These are phyloP conservation scores for Cicer bijugum DNA, from an alignment of 306 rosid species.

Conservation along the genomic window DNA sequence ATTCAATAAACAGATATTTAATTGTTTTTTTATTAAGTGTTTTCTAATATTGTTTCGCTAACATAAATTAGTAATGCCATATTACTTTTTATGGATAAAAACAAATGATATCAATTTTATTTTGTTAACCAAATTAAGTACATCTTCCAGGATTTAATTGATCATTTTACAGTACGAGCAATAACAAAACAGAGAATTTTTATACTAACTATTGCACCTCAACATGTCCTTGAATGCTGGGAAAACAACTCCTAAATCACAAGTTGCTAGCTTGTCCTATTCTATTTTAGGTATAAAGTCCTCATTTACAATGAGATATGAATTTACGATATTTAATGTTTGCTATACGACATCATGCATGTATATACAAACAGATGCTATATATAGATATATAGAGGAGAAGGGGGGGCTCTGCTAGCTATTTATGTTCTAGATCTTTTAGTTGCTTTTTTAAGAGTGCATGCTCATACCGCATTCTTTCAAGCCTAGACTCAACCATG, in stretches of 20 bases:
- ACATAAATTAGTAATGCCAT: no score
- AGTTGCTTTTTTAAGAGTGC: slow-evolving; percentile 72
- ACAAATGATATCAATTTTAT: neutral
- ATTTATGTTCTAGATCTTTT: slow-evolving; percentile 57
- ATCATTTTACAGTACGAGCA: neutral
- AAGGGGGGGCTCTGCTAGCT: slow-evolving; percentile 8
- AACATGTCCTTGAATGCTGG: neutral
- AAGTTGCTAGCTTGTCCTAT: neutral
- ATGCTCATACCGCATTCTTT: slow-evolving; percentile 79
- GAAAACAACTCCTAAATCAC: neutral
- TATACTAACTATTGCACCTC: neutral
- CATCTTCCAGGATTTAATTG: neutral
- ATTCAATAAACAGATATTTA: no score
- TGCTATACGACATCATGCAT: slow-evolving; percentile 2
- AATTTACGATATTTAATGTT: slow-evolving; percentile 10
- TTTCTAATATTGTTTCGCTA: no score
- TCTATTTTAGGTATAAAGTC: neutral
- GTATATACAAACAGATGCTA: slow-evolving; percentile 32
- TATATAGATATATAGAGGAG: neutral
- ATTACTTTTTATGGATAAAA: no score
- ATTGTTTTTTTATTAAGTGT: no score
- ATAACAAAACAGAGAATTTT: neutral
- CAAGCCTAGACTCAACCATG: slow-evolving; percentile 85
- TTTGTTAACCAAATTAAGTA: neutral
- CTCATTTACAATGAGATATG: slow-evolving; percentile 37